Base-by-base conservation (phyloP, 1,284 basidiomycete species). In the Clitocybe nebularis region DNA sequence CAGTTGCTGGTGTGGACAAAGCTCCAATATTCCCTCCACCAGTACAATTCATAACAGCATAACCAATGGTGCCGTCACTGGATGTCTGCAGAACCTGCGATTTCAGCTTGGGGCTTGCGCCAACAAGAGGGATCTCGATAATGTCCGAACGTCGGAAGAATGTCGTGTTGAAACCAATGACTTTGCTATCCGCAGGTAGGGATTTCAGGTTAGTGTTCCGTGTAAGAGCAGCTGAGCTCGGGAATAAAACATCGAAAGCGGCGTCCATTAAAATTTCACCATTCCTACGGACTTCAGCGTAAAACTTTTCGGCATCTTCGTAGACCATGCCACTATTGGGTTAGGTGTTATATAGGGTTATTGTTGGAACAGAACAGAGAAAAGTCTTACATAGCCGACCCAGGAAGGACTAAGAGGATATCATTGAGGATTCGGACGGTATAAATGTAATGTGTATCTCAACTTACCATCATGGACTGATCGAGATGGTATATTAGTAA, bases 291-390 rank as follows among this genome's bases (percentile, higher is more conserved):
- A 96, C 80, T 55, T 89, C 83, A 6, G 80, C 77, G 59, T 98
- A 97, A 14, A 89, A 69, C 52, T 79, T 77, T 62, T 96, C 92
- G 2, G 93, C 92, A 58, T 99, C 95, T 5, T 94, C 87, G 64
- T 98, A 98, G 5, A 97, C 92, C 86, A 93, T 86, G 1, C 84
- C 85, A 37, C 85, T 89, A 48, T 4, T 29, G 5, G 16, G 25
- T 8, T 24, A 9, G 6, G 19, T 16, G 19, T 21, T 43, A 24
- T 9, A 7, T 7, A 19, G 6, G 24, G 20, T 9, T 29, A 28
- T 37, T 32, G 7, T 23, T 16, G n/a, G 8, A 13, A 24, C 13
- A 26, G 0, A 17, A 3, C 13, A 62, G 75, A 59, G 19, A n/a
- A 19, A n/a, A 2, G 13, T 2, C 23, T 5, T 54, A 86, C 89